Evolutionary conservation across 2,329 filamentous ascomycete genomes (phyloP).

Genomic region (Fusarium annulatum): DNA sequence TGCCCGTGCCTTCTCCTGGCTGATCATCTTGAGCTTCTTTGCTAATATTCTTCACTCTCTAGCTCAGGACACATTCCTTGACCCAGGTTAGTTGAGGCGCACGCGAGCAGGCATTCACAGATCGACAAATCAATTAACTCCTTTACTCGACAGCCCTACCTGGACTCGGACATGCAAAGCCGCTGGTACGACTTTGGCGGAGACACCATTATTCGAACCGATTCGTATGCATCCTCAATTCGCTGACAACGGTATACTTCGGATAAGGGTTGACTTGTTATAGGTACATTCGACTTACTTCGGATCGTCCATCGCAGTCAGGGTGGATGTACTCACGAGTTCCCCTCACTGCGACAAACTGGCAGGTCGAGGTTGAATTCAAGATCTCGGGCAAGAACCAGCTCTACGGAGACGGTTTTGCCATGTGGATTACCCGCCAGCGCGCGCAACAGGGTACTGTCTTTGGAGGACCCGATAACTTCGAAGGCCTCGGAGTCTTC

Average conservation of each 20-base stretch:
- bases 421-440: slow-evolving; percentile 97
- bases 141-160: slow-evolving; percentile 76
- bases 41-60: slow-evolving; percentile 42
- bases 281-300: slow-evolving; percentile 92
- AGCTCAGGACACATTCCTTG: slow-evolving; percentile 90
- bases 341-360: slow-evolving; percentile 96
- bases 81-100: slow-evolving; percentile 70
- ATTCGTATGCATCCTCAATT: slow-evolving; percentile 64
- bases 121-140: slow-evolving; percentile 37
- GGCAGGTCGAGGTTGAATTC: slow-evolving; percentile 98
- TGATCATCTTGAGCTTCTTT: slow-evolving; percentile 2
- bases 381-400: slow-evolving; percentile 89
- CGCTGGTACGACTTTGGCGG: slow-evolving; percentile 99
- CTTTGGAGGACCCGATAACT: slow-evolving; percentile 88
- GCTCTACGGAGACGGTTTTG: slow-evolving; percentile 95
- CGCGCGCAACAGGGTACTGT: slow-evolving; percentile 83
- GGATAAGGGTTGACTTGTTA: slow-evolving; percentile 39
- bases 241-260: slow-evolving; percentile 14
- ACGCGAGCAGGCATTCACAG: slow-evolving; percentile 30
- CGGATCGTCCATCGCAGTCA: slow-evolving; percentile 88
- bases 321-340: slow-evolving; percentile 96
- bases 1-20: slow-evolving; percentile 2
- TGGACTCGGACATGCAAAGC: slow-evolving; percentile 98
- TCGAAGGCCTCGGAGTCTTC: slow-evolving; percentile 95
- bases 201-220: slow-evolving; percentile 84